Conservation (phyloP, 1,284 basidiomycete genomes). For the Sporisorium graminicola region DNA sequence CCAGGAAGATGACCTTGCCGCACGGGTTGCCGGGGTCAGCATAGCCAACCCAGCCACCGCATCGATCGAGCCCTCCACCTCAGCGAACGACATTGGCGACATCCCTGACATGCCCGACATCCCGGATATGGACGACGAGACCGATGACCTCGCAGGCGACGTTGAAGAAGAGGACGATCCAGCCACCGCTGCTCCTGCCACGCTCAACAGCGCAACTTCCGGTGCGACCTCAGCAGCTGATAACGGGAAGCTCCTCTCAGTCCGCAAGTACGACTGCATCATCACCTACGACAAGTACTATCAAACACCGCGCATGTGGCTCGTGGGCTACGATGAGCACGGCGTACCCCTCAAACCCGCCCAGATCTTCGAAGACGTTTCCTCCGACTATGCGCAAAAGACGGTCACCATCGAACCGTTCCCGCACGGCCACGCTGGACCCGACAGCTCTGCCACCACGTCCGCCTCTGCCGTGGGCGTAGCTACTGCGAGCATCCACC, state of each 20-base stretch:
- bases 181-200: slow-evolving; percentile 59
- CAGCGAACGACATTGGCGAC: slow-evolving; percentile 32
- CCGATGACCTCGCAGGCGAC: slow-evolving; percentile 56
- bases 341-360: slow-evolving; percentile 73
- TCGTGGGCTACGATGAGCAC: slow-evolving; percentile 67
- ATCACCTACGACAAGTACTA: slow-evolving; percentile 94
- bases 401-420: slow-evolving; percentile 99
- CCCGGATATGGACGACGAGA: slow-evolving; percentile 63
- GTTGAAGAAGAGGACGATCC: slow-evolving; percentile 63
- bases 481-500: slow-evolving; percentile 81
- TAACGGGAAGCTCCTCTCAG: slow-evolving; percentile 82
- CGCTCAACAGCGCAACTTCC: slow-evolving; percentile 2
- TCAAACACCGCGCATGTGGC: slow-evolving; percentile 67
- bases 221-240: slow-evolving; percentile 72
- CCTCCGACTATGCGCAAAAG: slow-evolving; percentile 96
- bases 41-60: slow-evolving; percentile 9
- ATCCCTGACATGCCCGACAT: slow-evolving; percentile 61
- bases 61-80: slow-evolving; percentile 11
- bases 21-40: slow-evolving; percentile 50
- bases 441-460: slow-evolving; percentile 27
- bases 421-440: slow-evolving; percentile 83
- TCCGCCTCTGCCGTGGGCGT: slow-evolving; percentile 28
- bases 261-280: slow-evolving; percentile 98
- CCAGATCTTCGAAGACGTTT: slow-evolving; percentile 97
- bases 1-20: slow-evolving; percentile 61